phyloP scores from a whole-genome alignment of 2,329 filamentous ascomycete species.

The Triangularia verruculosa region DNA sequence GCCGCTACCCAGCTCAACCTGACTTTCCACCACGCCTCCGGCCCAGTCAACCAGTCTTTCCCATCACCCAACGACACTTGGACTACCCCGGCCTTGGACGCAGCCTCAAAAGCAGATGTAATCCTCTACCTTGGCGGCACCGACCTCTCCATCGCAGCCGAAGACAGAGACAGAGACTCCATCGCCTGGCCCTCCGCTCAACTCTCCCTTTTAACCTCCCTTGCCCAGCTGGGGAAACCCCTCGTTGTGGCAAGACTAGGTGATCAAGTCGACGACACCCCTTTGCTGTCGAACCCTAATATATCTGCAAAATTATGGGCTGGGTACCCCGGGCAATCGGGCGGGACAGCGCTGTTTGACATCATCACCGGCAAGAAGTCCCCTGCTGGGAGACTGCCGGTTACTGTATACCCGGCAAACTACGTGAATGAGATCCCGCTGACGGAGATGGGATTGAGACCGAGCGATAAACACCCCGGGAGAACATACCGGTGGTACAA shows the following conservation, averaged over 20 bases:
- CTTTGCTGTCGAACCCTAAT: slow-evolving; percentile 45
- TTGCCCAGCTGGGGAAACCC: slow-evolving; percentile 45
- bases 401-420: slow-evolving; percentile 53
- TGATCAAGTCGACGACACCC: slow-evolving; percentile 48
- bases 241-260: slow-evolving; percentile 51
- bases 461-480: slow-evolving; percentile 40
- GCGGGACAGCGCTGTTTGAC: slow-evolving; percentile 53
- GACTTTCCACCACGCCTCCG: slow-evolving; percentile 31
- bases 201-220: slow-evolving; percentile 45
- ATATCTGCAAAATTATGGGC: slow-evolving; percentile 55
- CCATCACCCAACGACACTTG: slow-evolving; percentile 29
- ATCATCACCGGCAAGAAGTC: slow-evolving; percentile 49
- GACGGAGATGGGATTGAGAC: slow-evolving; percentile 54
- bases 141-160: slow-evolving; percentile 49
- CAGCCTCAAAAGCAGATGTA: slow-evolving; percentile 45
- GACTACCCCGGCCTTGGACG: slow-evolving; percentile 35
- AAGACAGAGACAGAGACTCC: slow-evolving; percentile 48
- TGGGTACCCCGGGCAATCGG: slow-evolving; percentile 58
- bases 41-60: slow-evolving; percentile 29
- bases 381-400: slow-evolving; percentile 53
- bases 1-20: slow-evolving; percentile 46
- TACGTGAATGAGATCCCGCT: slow-evolving; percentile 51
- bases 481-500: slow-evolving; percentile 60
- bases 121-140: slow-evolving; percentile 57
- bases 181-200: slow-evolving; percentile 54